A percentile compares a stretch with the other conserved stretches of the same genome.
Conservation (phyloP, 2,329 filamentous ascomycete genomes). For the Verticillium longisporum region DNA sequence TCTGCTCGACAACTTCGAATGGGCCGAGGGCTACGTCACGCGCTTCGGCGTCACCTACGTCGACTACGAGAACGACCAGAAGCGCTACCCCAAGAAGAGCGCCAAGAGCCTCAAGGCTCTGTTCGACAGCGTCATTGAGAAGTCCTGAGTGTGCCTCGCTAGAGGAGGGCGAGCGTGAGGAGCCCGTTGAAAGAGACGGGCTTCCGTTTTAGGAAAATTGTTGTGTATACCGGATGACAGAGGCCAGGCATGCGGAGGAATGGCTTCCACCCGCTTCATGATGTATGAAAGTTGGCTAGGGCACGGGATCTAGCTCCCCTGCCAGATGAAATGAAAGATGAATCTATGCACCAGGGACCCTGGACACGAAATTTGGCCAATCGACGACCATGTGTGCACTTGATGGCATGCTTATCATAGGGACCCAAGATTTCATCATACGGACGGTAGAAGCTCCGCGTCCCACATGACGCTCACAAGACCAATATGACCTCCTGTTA, state of each 20-base stretch:
- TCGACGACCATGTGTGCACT: not conserved
- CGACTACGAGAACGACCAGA: conserved; percentile 74
- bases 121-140: conserved; percentile 65
- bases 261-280: not conserved
- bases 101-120: conserved; percentile 63
- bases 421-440: not conserved
- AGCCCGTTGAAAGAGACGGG: not conserved
- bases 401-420: not conserved
- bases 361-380: not conserved
- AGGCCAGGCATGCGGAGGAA: not conserved
- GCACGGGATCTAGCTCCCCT: not conserved
- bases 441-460: not conserved
- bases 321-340: not conserved
- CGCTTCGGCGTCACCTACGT: conserved; percentile 80
- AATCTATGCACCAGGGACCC: not conserved
- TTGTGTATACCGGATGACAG: not conserved
- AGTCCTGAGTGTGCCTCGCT: conserved; percentile 30
- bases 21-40: conserved; percentile 87
- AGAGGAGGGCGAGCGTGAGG: not conserved
- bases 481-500: not conserved
- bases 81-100: conserved; percentile 78
- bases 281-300: not conserved
- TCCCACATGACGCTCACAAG: not conserved
- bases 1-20: conserved; percentile 86
- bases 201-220: not conserved